Percentiles rank a stretch among this genome's conserved stretches.
These are phyloP conservation scores for Azolla pinnata DNA, from an alignment of 75 land plant species.

Conservation along the genomic window DNA sequence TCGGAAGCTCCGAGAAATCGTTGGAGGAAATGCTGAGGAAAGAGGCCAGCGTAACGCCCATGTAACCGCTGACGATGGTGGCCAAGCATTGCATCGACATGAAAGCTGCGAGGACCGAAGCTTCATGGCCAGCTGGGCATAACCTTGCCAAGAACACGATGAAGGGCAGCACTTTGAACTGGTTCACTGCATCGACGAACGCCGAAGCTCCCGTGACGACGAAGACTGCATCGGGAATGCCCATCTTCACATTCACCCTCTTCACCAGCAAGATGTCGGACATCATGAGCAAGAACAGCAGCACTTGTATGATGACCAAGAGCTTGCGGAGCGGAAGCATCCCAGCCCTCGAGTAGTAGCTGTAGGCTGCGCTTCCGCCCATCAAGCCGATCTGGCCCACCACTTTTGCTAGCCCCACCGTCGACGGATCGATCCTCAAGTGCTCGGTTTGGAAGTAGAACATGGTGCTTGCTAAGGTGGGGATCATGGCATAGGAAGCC, in stretches of 20 bases:
- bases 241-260: conserved; percentile 45
- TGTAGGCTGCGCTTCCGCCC: conserved; percentile 49
- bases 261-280: conserved; percentile 67
- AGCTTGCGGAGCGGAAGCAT: conserved; percentile 55
- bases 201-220: conserved; percentile 60
- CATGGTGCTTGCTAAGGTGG: conserved; percentile 55
- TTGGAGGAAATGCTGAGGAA: conserved; percentile 34
- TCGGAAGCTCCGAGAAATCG: conserved; percentile 54
- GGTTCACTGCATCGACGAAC: conserved; percentile 55
- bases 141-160: conserved; percentile 55
- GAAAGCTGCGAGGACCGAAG: conserved; percentile 73
- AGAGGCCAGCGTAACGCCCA: conserved; percentile 72
- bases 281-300: conserved; percentile 56
- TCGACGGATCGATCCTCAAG: conserved; percentile 45
- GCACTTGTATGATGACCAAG: conserved; percentile 40
- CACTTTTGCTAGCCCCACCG: conserved; percentile 66
- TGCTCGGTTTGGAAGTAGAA: conserved; percentile 81
- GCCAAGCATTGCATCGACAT: conserved; percentile 62
- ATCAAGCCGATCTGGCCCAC: conserved; percentile 68
- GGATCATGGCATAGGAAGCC: conserved; percentile 63
- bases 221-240: conserved; percentile 55
- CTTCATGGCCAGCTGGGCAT: conserved; percentile 85
- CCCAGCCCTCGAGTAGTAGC: conserved; percentile 34
- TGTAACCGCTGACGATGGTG: conserved; percentile 62
- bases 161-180: conserved; percentile 79